Base-by-base conservation (phyloP, 148 eudicot genomes). In the Fagopyrum esculentum region DNA sequence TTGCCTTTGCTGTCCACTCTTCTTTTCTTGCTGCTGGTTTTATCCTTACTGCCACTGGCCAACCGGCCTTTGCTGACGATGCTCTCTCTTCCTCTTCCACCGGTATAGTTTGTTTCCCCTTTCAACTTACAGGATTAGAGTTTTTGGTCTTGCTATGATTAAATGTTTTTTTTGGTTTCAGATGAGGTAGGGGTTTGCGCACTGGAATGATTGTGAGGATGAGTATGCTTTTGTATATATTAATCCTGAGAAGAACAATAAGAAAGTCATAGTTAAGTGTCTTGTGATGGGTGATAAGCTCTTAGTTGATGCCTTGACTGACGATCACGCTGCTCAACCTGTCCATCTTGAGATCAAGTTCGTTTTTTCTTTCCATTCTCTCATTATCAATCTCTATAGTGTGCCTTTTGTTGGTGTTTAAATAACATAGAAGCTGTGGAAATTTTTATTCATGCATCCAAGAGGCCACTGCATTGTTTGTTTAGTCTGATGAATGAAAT, bases 121-220 rank as follows among this genome's bases (percentile, higher is more conserved):
- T 45, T 68, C 72, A 68, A 43, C 5, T 68, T 45, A 0, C 6
- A 19, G 29, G 6, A 5, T 43, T 66, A 66, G 71, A 46, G 22
- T 66, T 66, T 59, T 60, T 26, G 12, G 4, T 60, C 43, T 6
- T 15, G 49, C 4, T 47, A 0, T 72, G 50, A 59, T 66, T 19
- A 9, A 15, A 49, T 9, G 50, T n/a, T 17, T 63, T 48, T 26
- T 52, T 68, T 81, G 44, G 11, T 10, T 69, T 68, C 71, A 93
- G 98, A 89, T 73, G 98, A 93, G 82, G 98, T 87, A n/a, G 56
- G 96, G 93, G 35, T 81, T 89, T 52, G 98, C 90, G 59, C 66
- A 82, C 9, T 94, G 98, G 98, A 90, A 92, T 69, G 87, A 85
- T 35, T 75, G 83, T 17, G 90, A 85, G 9, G 96, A 84, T 3